Percentiles rank a stretch among this genome's conserved stretches.
Evolutionary conservation across 169 alveolate genomes (phyloP).

Genomic region (Eimeria praecox): DNA sequence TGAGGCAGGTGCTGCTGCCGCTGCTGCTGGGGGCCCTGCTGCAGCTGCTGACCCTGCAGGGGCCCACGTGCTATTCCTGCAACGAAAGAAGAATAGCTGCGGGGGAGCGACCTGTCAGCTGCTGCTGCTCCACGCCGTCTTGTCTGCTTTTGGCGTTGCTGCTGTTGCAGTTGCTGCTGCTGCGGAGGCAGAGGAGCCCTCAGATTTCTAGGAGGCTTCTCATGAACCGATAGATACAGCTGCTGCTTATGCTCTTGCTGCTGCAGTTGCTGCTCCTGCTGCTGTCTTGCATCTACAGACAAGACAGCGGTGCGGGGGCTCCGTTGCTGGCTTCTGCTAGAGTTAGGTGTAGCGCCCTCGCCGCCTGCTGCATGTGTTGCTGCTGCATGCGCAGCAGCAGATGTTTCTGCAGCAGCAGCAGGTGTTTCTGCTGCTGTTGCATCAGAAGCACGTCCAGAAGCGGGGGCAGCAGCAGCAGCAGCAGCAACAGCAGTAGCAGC

Average conservation of each 20-base stretch:
- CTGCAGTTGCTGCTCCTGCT: neutral
- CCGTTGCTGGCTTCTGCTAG: neutral
- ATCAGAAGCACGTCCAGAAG: neutral
- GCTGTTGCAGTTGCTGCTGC: constrained; percentile 59
- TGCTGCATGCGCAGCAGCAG: neutral
- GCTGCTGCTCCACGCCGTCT: constrained; percentile 23
- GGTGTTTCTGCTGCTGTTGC: constrained; percentile 23
- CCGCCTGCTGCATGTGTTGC: constrained; percentile 43
- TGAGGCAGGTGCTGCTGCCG: neutral
- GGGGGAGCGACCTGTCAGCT: neutral
- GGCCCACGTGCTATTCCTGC: neutral
- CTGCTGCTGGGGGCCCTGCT: constrained; percentile 3
- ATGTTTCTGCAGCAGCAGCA: neutral
- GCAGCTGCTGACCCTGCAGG: constrained; percentile 5
- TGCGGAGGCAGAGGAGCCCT: constrained; percentile 5
- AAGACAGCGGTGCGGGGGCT: neutral
- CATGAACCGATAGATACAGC: neutral
- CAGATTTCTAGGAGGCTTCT: neutral
- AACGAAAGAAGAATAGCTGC: neutral
- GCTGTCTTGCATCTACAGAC: neutral
- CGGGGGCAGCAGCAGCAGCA: neutral
- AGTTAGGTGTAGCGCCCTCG: neutral
- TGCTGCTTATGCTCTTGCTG: neutral
- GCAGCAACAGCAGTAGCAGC: neutral
- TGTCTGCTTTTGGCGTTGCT: neutral